Base-by-base conservation (phyloP, 345 rosid genomes). In the Turritis glabra region DNA sequence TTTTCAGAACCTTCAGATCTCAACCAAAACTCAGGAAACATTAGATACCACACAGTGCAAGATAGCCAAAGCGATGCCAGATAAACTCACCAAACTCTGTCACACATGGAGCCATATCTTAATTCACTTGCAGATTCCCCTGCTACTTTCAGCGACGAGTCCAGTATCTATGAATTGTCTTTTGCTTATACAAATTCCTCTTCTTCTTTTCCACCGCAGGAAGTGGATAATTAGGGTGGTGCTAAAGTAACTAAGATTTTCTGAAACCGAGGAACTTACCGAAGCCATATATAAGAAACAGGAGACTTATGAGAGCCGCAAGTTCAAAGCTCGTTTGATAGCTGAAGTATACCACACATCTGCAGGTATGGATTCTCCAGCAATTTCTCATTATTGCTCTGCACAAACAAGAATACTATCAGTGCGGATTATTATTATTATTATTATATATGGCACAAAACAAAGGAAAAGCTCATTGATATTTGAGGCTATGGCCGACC, bases 361-460 rank as follows among this genome's bases (percentile, higher is more conserved):
- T 95, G 99, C 82, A 95, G 91, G 78, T 92, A 95, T 19, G 97
- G 98, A 77, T 95, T 95, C 82, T 95, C 97, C 83, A 95, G 82
- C 71, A 95, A 80, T 79, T 92, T 92, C 81, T 95, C 99, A 43
- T 95, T 95, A 83, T 95, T 95, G 86, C 96, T 95, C 99, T 92
- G 89, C 73, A 77, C 23, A 60, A 69, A 76, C 69, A 64, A 47
- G 17, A 35, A 50, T 38, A 61, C 13, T 55, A 18, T 51, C 27
- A 75, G 37, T 19, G 46, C 30, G 19, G 51, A 30, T 44, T 43
- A 19, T 30, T 60, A n/a, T 32, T 47, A 30, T 44, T 43, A 19
- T 30, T 60, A n/a, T 32, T 47, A 35, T 52, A 27, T 32, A 48
- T 46, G 60, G 12, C 44, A 55, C 62, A 62, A 63, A 55, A 37